These are phyloP conservation scores for Solanum hybrid DNA, from an alignment of 305 asterid species.

Conservation along the genomic window DNA sequence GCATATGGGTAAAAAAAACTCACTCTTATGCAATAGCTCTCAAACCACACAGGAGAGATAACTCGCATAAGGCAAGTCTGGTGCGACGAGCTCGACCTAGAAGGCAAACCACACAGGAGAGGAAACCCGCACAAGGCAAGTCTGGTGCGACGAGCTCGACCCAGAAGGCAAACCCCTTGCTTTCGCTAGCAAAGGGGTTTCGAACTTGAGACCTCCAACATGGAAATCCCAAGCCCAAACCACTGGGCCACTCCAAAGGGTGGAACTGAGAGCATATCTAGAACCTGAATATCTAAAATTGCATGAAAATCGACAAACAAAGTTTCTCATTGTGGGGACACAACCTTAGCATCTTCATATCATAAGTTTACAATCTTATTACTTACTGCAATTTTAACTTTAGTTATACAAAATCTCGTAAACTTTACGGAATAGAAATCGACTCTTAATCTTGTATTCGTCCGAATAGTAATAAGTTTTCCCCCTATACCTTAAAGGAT, in stretches of 20 bases:
- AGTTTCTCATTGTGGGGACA: neutral
- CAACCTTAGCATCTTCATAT: neutral
- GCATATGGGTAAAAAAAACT: neutral
- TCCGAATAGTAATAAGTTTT: neutral
- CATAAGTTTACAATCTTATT: neutral
- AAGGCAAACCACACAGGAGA: neutral
- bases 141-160: neutral
- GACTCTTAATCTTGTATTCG: neutral
- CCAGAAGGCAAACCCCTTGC: neutral
- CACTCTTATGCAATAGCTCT: neutral
- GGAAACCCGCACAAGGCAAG: neutral
- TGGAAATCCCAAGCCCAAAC: neutral
- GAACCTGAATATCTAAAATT: neutral
- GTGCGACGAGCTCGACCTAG: neutral
- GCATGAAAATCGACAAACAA: neutral
- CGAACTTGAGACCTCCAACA: neutral
- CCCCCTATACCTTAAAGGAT: neutral
- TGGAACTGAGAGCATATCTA: neutral
- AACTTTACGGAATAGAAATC: neutral
- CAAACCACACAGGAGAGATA: neutral
- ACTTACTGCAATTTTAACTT: neutral
- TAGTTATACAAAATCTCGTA: neutral
- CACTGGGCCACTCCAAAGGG: neutral
- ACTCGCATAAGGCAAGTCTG: neutral
- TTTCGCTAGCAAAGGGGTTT: neutral